Conservation (phyloP, 169 alveolate genomes). For the Plasmodium fragile region DNA sequence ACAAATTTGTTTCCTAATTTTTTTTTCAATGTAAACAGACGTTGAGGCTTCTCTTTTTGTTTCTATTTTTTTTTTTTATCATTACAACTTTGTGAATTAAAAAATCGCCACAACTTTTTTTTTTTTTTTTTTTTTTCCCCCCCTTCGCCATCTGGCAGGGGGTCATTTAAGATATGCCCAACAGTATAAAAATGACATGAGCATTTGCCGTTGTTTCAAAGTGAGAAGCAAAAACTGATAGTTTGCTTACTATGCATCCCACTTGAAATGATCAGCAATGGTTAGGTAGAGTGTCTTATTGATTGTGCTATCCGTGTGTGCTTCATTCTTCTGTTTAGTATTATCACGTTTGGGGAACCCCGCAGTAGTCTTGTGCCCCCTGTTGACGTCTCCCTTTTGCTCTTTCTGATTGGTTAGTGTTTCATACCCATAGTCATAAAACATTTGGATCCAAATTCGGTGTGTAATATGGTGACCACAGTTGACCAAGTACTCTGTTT, state of each 20-base stretch:
- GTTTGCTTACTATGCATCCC: conserved; percentile 76
- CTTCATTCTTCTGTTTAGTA: not conserved
- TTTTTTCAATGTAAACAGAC: not conserved
- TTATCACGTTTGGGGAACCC: not conserved
- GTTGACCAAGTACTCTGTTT: conserved; percentile 84
- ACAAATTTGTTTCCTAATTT: conserved; percentile 2
- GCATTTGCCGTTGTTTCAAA: not conserved
- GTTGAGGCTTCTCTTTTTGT: not conserved
- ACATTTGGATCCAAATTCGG: conserved; percentile 85
- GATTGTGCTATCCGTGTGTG: conserved; percentile 41
- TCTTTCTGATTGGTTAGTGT: not conserved
- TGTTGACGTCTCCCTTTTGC: conserved; percentile 20
- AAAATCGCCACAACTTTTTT: not conserved
- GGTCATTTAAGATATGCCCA: not conserved
- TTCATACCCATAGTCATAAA: conserved; percentile 81
- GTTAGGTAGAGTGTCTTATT: conserved; percentile 81
- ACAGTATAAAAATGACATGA: not conserved
- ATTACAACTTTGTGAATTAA: conserved; percentile 4
- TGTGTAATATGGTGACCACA: conserved; percentile 85
- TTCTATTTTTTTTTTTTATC: not conserved
- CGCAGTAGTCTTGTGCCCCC: not conserved
- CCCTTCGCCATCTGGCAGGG: not conserved
- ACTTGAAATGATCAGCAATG: conserved; percentile 84
- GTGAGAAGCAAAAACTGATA: not conserved
- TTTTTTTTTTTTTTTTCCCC: not conserved